Base-by-base conservation (phyloP, 2,329 filamentous ascomycete genomes). In the Tricladium varicosporioides region DNA sequence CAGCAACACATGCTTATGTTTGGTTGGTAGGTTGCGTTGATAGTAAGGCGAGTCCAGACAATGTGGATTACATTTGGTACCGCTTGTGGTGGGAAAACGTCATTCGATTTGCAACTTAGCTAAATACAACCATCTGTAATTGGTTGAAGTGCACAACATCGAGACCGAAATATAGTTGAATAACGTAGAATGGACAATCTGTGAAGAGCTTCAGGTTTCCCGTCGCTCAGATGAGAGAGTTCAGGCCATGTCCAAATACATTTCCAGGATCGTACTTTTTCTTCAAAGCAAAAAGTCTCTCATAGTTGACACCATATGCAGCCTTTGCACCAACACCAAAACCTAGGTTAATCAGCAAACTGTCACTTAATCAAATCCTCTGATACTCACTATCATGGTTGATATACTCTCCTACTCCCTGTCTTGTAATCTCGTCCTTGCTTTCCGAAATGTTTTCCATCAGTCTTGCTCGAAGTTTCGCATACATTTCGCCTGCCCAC, bases 221-320 rank as follows among this genome's bases (percentile, higher is more conserved):
- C n/a, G n/a, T n/a, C n/a, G 11, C 36, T 40, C 9, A 40, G 19
- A 54, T 40, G 31, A 63, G 22, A 42, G 59, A 56, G 16, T 61
- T 58, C 2, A 58, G 52, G 8, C 63, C 62, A 18, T 60, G 64
- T 46, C 75, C 70, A 62, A 80, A 80, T 15, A 78, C 63, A 60
- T 76, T 78, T 4, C 57, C 69, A 2, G 77, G 76, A 61, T 80
- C 78, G 57, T 78, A 80, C 52, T 69, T 69, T 16, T 70, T 72
- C 67, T 80, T 80, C 43, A 80, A 62, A 5, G 64, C 61, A 60
- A 74, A 72, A 46, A 80, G 61, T 7, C 71, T 66, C 2, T 62
- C 60, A 42, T 75, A 73, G 54, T 79, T 78, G 11, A 70, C 69
- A 2, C 77, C 78, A 60, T 78, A 79, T 43, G 78, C 46, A 4